Evolutionary conservation across 257 asterid species (phyloP).

Genomic region (Solanum chaucha): DNA sequence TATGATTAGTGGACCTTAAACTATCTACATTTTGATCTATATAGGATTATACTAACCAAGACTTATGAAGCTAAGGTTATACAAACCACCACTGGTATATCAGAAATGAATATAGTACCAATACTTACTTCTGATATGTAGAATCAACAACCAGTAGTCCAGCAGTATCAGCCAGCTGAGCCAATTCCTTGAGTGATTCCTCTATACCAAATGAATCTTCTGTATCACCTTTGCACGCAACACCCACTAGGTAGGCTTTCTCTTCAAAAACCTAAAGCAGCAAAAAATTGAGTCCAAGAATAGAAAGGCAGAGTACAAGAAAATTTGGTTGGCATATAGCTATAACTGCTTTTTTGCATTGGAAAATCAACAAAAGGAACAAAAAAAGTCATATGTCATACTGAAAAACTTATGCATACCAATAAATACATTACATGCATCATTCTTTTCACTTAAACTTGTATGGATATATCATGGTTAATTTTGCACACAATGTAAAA

Average conservation of each 20-base stretch:
- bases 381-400: not conserved
- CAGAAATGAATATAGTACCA: not conserved
- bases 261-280: conserved; percentile 73
- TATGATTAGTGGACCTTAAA: not conserved
- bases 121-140: conserved; percentile 72
- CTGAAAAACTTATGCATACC: not conserved
- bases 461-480: not conserved
- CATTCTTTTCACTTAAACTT: not conserved
- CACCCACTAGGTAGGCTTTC: conserved; percentile 83
- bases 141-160: conserved; percentile 87
- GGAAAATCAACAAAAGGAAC: not conserved
- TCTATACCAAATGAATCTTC: conserved; percentile 59
- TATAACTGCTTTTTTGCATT: not conserved
- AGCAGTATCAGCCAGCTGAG: conserved; percentile 96
- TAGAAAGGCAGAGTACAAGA: not conserved
- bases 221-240: conserved; percentile 58
- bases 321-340: not conserved
- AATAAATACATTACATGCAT: not conserved
- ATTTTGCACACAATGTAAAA: not conserved
- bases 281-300: not conserved
- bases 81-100: not conserved
- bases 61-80: not conserved
- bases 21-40: not conserved
- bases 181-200: conserved; percentile 82
- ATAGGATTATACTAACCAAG: not conserved